Evolutionary conservation across 441 rosid species (phyloP).

Genomic region (Raphanus hybrid): DNA sequence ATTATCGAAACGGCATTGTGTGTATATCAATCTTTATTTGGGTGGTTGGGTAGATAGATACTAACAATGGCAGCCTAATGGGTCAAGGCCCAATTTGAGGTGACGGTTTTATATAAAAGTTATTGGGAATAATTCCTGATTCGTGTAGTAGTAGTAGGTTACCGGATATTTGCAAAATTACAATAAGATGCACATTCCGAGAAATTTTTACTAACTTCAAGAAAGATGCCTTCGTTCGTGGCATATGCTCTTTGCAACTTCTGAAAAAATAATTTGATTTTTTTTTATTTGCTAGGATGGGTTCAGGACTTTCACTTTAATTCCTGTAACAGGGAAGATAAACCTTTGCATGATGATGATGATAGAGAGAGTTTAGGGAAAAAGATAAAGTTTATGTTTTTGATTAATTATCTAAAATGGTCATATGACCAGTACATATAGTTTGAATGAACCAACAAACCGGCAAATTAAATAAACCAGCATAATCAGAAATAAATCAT

Average conservation of each 20-base stretch:
- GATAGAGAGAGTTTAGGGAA: too few species aligned
- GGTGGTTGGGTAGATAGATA: not conserved
- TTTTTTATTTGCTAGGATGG: not conserved
- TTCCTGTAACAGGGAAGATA: too few species aligned
- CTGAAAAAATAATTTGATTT: not conserved
- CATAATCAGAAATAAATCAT: too few species aligned
- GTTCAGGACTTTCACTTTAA: too few species aligned
- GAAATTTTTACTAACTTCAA: slow-evolving; percentile 33
- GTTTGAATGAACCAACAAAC: too few species aligned
- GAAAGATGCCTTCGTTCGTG: slow-evolving; percentile 43
- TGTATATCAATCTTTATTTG: not conserved
- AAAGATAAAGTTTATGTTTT: too few species aligned
- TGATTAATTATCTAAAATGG: too few species aligned
- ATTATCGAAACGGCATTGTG: not conserved
- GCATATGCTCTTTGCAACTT: slow-evolving; percentile 35
- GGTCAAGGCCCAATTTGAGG: not conserved
- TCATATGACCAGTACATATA: too few species aligned
- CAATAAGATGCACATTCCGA: slow-evolving; percentile 6
- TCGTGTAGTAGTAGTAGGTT: not conserved
- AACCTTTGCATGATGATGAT: too few species aligned
- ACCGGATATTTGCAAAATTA: slow-evolving; percentile 1
- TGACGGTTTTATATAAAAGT: not conserved
- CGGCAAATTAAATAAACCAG: too few species aligned
- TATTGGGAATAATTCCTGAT: not conserved
- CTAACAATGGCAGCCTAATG: not conserved